Percentiles rank a stretch among this genome's conserved stretches.
Evolutionary conservation across 257 asterid genomes (phyloP).

Genomic region (Petrea volubilis): DNA sequence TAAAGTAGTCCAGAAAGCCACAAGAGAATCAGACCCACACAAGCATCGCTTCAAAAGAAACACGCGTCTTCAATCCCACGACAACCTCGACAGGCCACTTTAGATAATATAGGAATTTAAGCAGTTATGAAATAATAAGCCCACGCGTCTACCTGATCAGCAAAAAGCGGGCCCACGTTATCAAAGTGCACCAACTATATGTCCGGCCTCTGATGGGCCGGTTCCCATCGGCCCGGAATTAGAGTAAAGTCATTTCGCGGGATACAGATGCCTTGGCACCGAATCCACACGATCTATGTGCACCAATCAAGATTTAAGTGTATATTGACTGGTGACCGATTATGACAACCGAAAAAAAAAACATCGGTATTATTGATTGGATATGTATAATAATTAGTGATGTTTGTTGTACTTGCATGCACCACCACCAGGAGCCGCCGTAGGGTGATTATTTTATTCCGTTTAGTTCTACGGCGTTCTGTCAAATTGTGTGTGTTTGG

Average conservation of each 20-base stretch:
- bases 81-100: not conserved
- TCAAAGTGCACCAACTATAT: slow-evolving; percentile 37
- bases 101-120: not conserved
- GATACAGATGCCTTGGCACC: slow-evolving; percentile 43
- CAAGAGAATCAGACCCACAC: not conserved
- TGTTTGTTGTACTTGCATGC: not conserved
- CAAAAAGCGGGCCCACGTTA: slow-evolving; percentile 46
- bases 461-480: not conserved
- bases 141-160: slow-evolving; percentile 34
- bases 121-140: not conserved
- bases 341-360: not conserved
- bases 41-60: too few species aligned
- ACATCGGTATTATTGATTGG: too few species aligned
- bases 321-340: not conserved
- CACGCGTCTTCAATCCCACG: slow-evolving; percentile 21
- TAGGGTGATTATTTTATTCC: not conserved
- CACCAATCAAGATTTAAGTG: slow-evolving; percentile 34
- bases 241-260: slow-evolving; percentile 19
- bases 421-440: not conserved
- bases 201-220: slow-evolving; percentile 31
- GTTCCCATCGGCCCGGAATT: slow-evolving; percentile 37
- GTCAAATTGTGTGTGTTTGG: not conserved
- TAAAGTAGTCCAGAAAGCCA: too few species aligned
- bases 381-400: not conserved
- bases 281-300: slow-evolving; percentile 39